Evolutionary conservation across 2,329 filamentous ascomycete species (phyloP).

Genomic region (Aspergillus sp.): DNA sequence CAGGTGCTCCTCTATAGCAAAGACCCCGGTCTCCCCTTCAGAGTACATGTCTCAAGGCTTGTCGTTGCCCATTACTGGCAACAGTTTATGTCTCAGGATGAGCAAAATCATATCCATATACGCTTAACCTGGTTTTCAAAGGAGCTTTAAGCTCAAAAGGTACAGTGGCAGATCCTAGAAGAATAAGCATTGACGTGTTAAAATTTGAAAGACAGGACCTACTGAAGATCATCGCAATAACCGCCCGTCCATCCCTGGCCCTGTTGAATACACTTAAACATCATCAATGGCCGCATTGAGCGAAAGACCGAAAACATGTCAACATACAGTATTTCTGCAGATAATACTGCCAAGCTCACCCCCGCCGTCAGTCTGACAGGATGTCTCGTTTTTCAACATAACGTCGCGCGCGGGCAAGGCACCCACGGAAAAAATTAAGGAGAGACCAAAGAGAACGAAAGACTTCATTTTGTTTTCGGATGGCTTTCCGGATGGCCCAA

Average conservation of each 20-base stretch:
- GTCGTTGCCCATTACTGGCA: too few species aligned
- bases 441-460: neutral
- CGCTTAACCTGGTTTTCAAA: neutral
- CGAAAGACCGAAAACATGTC: neutral
- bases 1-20: too few species aligned
- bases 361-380: slow-evolving; percentile 13
- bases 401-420: slow-evolving; percentile 5
- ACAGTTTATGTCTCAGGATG: neutral
- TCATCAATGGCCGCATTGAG: neutral
- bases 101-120: neutral
- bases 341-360: slow-evolving; percentile 10
- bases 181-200: neutral
- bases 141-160: neutral
- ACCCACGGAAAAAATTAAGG: neutral
- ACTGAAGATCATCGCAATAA: slow-evolving; percentile 16
- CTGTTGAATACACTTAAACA: slow-evolving; percentile 11
- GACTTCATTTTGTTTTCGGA: neutral
- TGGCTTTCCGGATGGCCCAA: neutral
- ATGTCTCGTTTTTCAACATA: slow-evolving; percentile 4
- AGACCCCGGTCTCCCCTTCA: too few species aligned
- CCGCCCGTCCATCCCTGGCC: slow-evolving; percentile 16
- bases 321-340: slow-evolving; percentile 14
- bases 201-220: neutral
- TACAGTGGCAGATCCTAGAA: slow-evolving; percentile 17
- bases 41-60: too few species aligned